Evolutionary conservation across 345 rosid genomes (phyloP), one percentile per base, ranked within the genome.

Genomic region (Eucalyptus guilfoylei): DNA sequence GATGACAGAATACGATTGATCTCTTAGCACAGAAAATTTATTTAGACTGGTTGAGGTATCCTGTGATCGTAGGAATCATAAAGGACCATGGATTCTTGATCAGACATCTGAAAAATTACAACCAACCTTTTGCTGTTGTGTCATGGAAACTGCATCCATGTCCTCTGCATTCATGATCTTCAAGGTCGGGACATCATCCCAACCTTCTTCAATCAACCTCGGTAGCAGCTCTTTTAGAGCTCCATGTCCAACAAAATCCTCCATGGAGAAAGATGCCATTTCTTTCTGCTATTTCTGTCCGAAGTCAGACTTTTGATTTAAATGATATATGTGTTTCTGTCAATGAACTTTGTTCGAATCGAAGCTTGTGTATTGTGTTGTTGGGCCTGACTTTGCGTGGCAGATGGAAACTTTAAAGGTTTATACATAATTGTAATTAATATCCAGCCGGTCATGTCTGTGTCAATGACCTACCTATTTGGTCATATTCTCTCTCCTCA

Each of bases 111-210:
- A 85, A 54, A 87, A 55, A 24, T 40, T 69, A 87, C 49, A 40
- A 87, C 90, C 40, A 81, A 95, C 96, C 95, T 94, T 95, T 85
- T 96, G 94, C 64, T 86, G 90, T 30, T 52, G 96, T 90, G 94
- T 92, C 96, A 96, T 90, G 91, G 87, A 90, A 24, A 95, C 87
- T 87, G 92, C 91, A 69, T 91, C 94, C 95, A 93, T 94, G 58
- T 94, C 98, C 50, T 94, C 96, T 32, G 94, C 37, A 81, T 90
- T 94, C 96, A 95, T 94, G 76, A 95, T 92, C 95, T 95, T 96
- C 88, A 95, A 91, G 58, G 98, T 94, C 58, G 95, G 96, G 2
- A 96, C 95, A 62, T 96, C 96, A 88, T 95, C 98, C 96, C 98
- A 96, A 4, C 96, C 98, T 91, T 94, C 96, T 44, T 96, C 95